Evolutionary conservation across 2,329 filamentous ascomycete genomes (phyloP).

Genomic region (Aureobasidium mangrovei): DNA sequence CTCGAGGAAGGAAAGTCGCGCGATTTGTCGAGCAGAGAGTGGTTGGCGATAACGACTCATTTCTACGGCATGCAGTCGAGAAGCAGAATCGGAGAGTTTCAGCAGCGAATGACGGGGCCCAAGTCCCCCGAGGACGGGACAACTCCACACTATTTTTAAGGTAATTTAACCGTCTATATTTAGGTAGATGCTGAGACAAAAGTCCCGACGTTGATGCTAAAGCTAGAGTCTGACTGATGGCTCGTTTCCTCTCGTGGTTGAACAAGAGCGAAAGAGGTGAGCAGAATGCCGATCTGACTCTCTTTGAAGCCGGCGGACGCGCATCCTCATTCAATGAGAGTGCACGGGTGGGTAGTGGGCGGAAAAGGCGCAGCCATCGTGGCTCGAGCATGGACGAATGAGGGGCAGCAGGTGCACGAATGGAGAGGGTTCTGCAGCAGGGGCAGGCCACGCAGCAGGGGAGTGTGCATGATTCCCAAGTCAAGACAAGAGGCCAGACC

Average conservation of each 20-base stretch:
- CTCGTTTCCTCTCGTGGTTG: neutral
- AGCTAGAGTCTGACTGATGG: neutral
- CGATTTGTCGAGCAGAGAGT: neutral
- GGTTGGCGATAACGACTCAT: neutral
- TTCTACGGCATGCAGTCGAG: no score
- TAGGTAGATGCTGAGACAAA: conserved; percentile 1
- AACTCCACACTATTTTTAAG: conserved; percentile 9
- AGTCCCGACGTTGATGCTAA: neutral
- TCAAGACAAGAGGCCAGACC: conserved; percentile 3
- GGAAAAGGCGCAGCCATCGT: neutral
- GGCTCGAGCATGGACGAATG: conserved; percentile 1
- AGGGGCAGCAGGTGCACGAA: neutral
- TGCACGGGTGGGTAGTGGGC: neutral
- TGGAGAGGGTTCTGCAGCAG: neutral
- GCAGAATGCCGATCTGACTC: conserved; percentile 3
- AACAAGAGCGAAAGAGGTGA: neutral
- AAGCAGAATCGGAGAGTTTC: neutral
- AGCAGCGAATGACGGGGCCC: neutral
- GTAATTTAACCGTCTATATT: conserved; percentile 5
- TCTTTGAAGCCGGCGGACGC: neutral
- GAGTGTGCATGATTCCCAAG: conserved; percentile 9
- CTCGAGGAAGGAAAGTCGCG: neutral
- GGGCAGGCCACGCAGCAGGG: conserved; percentile 1
- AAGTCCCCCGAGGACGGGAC: conserved; percentile 1
- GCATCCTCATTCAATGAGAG: neutral